Percentiles rank a stretch among this genome's conserved stretches.
These are phyloP conservation scores for Oryza australiensis DNA, from an alignment of 176 grass and related monocot species.

Conservation along the genomic window DNA sequence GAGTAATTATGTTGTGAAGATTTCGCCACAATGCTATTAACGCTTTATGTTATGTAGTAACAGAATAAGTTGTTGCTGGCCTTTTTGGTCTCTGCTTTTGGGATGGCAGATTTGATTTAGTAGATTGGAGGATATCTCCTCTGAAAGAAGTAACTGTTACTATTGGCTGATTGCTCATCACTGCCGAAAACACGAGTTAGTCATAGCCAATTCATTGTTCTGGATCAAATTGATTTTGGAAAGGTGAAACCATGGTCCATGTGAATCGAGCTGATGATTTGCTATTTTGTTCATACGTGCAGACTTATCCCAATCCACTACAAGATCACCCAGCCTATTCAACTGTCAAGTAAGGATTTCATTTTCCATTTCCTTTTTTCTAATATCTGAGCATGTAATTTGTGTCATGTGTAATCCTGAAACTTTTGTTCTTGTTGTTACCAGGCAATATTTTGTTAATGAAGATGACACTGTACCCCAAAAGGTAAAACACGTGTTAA, in stretches of 20 bases:
- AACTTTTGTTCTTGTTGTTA: slow-evolving; percentile 26
- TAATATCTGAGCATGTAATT: neutral
- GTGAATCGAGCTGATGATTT: slow-evolving; percentile 32
- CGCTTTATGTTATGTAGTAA: neutral
- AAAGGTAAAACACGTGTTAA: slow-evolving; percentile 46
- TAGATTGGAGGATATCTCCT: neutral
- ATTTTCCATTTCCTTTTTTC: too few species aligned
- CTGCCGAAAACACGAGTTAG: neutral
- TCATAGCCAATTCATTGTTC: neutral
- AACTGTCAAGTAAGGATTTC: slow-evolving; percentile 70
- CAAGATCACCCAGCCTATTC: slow-evolving; percentile 90
- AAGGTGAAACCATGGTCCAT: slow-evolving; percentile 1
- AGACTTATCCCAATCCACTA: slow-evolving; percentile 91
- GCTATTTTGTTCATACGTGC: slow-evolving; percentile 37
- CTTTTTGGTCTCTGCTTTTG: neutral
- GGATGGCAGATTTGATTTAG: neutral
- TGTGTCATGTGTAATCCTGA: slow-evolving; percentile 21
- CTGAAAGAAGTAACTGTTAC: neutral
- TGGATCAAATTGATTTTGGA: neutral
- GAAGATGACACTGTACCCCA: slow-evolving; percentile 88
- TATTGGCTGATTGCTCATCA: neutral
- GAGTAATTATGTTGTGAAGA: neutral
- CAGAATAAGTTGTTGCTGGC: neutral
- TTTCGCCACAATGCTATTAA: neutral
- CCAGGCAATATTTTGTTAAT: slow-evolving; percentile 94